Percentiles rank a stretch among this genome's conserved stretches.
Conservation (phyloP, 2,329 filamentous ascomycete species). For the Elsinoe batatas region DNA sequence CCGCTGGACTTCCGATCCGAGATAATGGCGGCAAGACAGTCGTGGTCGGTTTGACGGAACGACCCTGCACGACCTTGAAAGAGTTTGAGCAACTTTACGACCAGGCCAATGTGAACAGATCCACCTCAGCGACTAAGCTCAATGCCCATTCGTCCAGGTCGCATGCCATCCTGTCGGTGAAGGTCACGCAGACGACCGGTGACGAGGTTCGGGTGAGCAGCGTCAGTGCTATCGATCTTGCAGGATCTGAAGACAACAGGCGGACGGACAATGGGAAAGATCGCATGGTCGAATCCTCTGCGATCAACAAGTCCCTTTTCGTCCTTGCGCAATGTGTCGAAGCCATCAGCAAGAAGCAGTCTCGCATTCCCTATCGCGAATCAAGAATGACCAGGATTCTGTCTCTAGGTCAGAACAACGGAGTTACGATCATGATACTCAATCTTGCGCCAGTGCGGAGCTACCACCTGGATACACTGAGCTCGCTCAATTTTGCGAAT, state of each 20-base stretch:
- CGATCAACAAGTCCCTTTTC: slow-evolving; percentile 95
- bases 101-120: slow-evolving; percentile 81
- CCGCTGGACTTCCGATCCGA: slow-evolving; percentile 68
- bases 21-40: slow-evolving; percentile 82
- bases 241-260: slow-evolving; percentile 90
- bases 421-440: slow-evolving; percentile 91
- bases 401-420: slow-evolving; percentile 86
- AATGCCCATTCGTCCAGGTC: slow-evolving; percentile 85
- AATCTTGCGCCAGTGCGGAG: slow-evolving; percentile 86
- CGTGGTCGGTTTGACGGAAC: slow-evolving; percentile 76
- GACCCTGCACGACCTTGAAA: slow-evolving; percentile 70
- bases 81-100: slow-evolving; percentile 88
- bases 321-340: slow-evolving; percentile 92
- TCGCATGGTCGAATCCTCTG: slow-evolving; percentile 84
- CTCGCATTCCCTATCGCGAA: slow-evolving; percentile 81
- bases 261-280: slow-evolving; percentile 90
- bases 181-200: slow-evolving; percentile 65
- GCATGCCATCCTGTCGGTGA: slow-evolving; percentile 84
- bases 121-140: slow-evolving; percentile 82
- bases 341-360: slow-evolving; percentile 68
- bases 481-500: slow-evolving; percentile 89
- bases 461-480: slow-evolving; percentile 88
- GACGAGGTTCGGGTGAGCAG: slow-evolving; percentile 65
- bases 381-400: slow-evolving; percentile 96
- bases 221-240: slow-evolving; percentile 86